Conservation (phyloP, 176 grass and related monocot species). For the Bothriochloa decipiens region DNA sequence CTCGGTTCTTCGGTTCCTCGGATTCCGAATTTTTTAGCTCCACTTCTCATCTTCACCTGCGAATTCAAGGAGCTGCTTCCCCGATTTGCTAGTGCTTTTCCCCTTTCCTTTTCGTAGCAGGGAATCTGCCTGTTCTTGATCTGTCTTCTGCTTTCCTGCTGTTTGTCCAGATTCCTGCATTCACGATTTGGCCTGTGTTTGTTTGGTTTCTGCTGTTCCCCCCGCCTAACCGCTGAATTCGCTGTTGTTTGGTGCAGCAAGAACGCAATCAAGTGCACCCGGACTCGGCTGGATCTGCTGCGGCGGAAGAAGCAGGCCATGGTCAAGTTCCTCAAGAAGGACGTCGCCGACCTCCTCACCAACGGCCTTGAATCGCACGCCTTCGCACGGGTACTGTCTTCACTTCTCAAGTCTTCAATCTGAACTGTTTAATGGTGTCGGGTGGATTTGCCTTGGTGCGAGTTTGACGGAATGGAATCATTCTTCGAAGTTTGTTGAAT, state of each 20-base stretch:
- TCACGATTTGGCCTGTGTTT: not conserved
- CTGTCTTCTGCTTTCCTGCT: not conserved
- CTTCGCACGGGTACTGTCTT: constrained; percentile 69
- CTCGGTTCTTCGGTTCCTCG: not conserved
- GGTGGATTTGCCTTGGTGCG: not conserved
- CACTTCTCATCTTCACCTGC: not conserved
- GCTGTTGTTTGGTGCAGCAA: constrained; percentile 50
- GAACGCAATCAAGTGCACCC: constrained; percentile 78
- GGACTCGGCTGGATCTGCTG: constrained; percentile 67
- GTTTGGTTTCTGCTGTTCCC: not conserved
- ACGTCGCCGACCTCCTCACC: constrained; percentile 85
- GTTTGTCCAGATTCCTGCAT: constrained; percentile 11
- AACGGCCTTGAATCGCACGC: constrained; percentile 63
- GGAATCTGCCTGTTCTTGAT: not conserved
- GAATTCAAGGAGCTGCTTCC: not conserved
- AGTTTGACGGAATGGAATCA: not conserved
- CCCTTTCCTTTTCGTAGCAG: not conserved
- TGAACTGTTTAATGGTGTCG: not conserved
- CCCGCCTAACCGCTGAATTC: not conserved
- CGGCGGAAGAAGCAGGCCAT: constrained; percentile 90
- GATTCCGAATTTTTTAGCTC: constrained; percentile 23
- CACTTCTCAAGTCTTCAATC: not conserved
- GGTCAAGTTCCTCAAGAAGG: constrained; percentile 83
- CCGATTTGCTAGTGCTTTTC: not conserved
- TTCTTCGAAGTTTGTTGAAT: not conserved